Conservation (phyloP, 2,329 filamentous ascomycete genomes). For the Teratosphaeria nubilosa region DNA sequence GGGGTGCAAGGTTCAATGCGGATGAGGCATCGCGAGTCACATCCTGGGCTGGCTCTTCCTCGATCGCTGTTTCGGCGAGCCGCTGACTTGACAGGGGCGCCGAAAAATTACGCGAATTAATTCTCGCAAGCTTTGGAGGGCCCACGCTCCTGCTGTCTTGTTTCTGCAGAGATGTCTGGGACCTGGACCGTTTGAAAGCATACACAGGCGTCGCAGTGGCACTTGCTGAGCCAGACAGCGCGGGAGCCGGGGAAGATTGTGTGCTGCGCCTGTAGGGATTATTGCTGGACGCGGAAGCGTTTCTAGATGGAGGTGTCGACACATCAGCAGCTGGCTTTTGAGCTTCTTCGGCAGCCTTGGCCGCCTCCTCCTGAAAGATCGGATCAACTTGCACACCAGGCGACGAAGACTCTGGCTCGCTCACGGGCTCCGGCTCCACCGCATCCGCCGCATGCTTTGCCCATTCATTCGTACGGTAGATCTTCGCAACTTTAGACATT, state of each 20-base stretch:
- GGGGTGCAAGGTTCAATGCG: conserved; percentile 19
- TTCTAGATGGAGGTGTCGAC: conserved; percentile 9
- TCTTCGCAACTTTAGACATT: conserved; percentile 65
- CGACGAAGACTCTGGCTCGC: conserved; percentile 23
- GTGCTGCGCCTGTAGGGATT: background rate
- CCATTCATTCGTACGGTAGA: conserved; percentile 92
- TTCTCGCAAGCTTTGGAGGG: conserved; percentile 1
- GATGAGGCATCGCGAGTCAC: conserved; percentile 6
- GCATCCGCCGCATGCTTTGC: conserved; percentile 83
- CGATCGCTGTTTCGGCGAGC: conserved; percentile 28
- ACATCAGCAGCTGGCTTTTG: background rate
- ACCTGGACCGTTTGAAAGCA: conserved; percentile 5
- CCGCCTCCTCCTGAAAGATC: conserved; percentile 8
- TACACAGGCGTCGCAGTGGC: conserved; percentile 9
- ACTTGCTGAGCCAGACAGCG: background rate
- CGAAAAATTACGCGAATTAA: conserved; percentile 23
- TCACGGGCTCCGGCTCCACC: conserved; percentile 29
- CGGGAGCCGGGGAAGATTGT: background rate
- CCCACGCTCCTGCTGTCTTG: conserved; percentile 3
- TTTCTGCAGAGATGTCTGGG: conserved; percentile 4
- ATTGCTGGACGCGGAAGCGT: conserved; percentile 1
- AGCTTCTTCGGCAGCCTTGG: conserved; percentile 9
- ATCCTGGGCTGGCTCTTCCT: conserved; percentile 10
- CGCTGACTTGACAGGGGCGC: conserved; percentile 23
- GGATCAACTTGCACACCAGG: conserved; percentile 32